Percentiles rank a stretch among this genome's conserved stretches.
Evolutionary conservation across 208 protist genomes (phyloP).

Genomic region (Balamuthia mandrillaris): DNA sequence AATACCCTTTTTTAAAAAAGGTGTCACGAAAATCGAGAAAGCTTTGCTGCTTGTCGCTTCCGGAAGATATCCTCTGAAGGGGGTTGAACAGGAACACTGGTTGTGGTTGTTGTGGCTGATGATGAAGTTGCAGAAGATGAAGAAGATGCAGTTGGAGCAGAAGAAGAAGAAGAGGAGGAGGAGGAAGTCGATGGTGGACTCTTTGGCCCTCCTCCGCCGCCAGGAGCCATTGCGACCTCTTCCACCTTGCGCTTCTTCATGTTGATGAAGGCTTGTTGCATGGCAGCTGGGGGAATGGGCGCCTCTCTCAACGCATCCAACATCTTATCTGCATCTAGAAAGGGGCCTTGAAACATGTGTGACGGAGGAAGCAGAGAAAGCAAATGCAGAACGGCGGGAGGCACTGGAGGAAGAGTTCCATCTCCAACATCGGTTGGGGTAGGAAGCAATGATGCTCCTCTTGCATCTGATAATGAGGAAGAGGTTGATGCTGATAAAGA

Average conservation of each 20-base stretch:
- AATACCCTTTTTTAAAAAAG: no score
- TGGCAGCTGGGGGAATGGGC: no score
- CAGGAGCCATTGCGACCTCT: background rate
- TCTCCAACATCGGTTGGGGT: background rate
- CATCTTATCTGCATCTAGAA: no score
- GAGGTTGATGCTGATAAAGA: background rate
- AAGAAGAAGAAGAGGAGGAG: no score
- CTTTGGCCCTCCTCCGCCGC: background rate
- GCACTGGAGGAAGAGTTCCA: background rate
- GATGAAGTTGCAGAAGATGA: background rate
- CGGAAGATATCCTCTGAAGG: conserved; percentile 7
- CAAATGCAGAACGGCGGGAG: background rate
- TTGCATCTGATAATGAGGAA: background rate
- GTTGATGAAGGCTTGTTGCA: no score
- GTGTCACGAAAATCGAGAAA: background rate
- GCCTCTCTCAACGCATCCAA: no score
- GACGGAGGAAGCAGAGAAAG: no score
- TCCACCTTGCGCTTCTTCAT: no score
- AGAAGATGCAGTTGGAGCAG: background rate
- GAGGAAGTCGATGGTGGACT: no score
- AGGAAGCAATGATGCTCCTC: background rate
- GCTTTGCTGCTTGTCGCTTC: conserved; percentile 11
- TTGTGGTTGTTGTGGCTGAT: background rate
- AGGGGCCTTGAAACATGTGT: no score
- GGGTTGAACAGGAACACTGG: background rate